A percentile compares a stretch with the other conserved stretches of the same genome.
These are phyloP conservation scores for Fusarium denticulatum DNA, from an alignment of 2,329 filamentous ascomycete genomes.

Conservation along the genomic window DNA sequence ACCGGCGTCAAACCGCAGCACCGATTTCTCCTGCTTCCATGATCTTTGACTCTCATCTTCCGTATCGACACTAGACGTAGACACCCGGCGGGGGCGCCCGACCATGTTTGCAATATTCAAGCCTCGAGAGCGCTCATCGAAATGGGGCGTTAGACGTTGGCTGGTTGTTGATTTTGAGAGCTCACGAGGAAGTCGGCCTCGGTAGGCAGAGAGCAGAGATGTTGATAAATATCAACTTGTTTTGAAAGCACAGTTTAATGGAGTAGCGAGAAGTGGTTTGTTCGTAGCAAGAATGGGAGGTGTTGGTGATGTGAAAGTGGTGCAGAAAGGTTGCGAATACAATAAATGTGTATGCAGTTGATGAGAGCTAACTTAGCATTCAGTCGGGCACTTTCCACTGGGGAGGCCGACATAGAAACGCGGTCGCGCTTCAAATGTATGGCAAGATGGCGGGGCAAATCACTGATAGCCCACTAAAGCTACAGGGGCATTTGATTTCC, in stretches of 20 bases:
- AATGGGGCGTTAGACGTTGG: background rate
- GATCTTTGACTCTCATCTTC: slow-evolving; percentile 50
- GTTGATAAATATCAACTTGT: background rate
- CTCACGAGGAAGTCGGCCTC: background rate
- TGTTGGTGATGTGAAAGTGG: background rate
- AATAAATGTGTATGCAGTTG: background rate
- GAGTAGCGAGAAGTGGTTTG: background rate
- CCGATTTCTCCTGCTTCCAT: slow-evolving; percentile 49
- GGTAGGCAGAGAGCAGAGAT: background rate
- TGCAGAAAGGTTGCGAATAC: background rate
- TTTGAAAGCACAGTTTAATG: background rate
- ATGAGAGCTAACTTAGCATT: background rate
- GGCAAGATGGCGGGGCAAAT: slow-evolving; percentile 30
- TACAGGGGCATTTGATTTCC: background rate
- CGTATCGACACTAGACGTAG: slow-evolving; percentile 58
- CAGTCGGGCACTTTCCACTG: background rate
- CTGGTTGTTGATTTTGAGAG: background rate
- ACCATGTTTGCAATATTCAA: slow-evolving; percentile 50
- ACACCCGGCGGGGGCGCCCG: slow-evolving; percentile 53
- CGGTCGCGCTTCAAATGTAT: slow-evolving; percentile 24
- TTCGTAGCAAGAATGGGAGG: background rate
- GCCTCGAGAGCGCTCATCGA: slow-evolving; percentile 27
- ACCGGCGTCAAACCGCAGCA: slow-evolving; percentile 45
- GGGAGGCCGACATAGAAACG: slow-evolving; percentile 10
- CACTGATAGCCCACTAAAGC: slow-evolving; percentile 12